A percentile compares a stretch with the other conserved stretches of the same genome.
Conservation (phyloP, 768 basidiomycete species). For the Leccinum broughii region DNA sequence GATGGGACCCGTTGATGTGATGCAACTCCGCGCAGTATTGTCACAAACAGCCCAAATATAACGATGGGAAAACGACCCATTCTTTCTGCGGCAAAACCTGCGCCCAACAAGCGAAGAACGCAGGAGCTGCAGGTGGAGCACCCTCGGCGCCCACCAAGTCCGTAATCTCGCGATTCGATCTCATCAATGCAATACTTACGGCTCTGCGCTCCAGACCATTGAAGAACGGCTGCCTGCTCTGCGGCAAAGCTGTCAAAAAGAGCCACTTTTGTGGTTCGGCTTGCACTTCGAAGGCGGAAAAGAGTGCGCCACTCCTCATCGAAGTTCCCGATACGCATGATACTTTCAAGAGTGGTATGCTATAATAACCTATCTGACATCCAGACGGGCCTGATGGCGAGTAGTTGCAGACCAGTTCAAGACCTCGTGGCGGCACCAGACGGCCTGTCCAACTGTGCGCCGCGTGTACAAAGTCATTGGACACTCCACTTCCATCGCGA, state of each 20-base stretch:
- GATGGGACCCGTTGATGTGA: slow-evolving; percentile 3
- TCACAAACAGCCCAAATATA: slow-evolving; percentile 58
- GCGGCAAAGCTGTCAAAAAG: slow-evolving; percentile 57
- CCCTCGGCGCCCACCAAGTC: slow-evolving; percentile 31
- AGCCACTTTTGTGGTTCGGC: slow-evolving; percentile 63
- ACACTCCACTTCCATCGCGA: slow-evolving; percentile 47
- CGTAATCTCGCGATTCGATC: slow-evolving; percentile 23
- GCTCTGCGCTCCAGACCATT: slow-evolving; percentile 32
- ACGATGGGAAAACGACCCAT: slow-evolving; percentile 57
- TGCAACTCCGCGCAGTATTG: slow-evolving; percentile 45
- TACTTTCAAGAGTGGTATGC: slow-evolving; percentile 65
- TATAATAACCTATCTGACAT: background rate
- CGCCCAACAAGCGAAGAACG: slow-evolving; percentile 46
- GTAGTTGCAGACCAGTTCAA: slow-evolving; percentile 68
- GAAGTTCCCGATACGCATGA: slow-evolving; percentile 60
- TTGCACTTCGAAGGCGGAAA: slow-evolving; percentile 56
- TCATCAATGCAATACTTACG: slow-evolving; percentile 33
- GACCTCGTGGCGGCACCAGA: slow-evolving; percentile 65
- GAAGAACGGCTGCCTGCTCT: slow-evolving; percentile 57
- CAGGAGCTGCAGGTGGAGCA: slow-evolving; percentile 26
- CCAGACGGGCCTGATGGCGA: slow-evolving; percentile 4
- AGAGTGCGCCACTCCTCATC: slow-evolving; percentile 54
- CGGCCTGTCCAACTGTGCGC: slow-evolving; percentile 55
- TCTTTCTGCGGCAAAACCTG: slow-evolving; percentile 66
- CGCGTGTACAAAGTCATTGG: slow-evolving; percentile 65